Conservation (phyloP, 345 rosid species). For the Ceriops zippeliana region DNA sequence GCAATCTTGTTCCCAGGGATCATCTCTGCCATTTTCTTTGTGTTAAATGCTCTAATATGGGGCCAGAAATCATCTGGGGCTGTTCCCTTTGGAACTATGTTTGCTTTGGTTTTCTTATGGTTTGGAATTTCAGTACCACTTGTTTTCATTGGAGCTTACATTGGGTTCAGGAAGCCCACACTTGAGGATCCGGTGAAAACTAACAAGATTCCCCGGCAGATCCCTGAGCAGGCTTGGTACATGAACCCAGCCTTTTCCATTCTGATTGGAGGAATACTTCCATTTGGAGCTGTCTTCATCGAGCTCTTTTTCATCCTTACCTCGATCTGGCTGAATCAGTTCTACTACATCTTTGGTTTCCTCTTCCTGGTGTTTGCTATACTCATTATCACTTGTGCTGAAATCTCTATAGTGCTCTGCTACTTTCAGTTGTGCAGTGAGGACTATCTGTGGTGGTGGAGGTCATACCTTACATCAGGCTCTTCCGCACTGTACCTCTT, state of each 20-base stretch:
- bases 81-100: constrained; percentile 88
- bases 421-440: constrained; percentile 84
- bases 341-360: constrained; percentile 84
- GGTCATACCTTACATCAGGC: constrained; percentile 81
- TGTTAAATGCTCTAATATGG: constrained; percentile 72
- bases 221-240: constrained; percentile 86
- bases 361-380: constrained; percentile 67
- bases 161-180: constrained; percentile 71
- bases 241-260: constrained; percentile 76
- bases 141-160: constrained; percentile 58
- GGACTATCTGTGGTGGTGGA: constrained; percentile 90
- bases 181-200: constrained; percentile 77
- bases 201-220: constrained; percentile 75
- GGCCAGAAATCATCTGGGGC: constrained; percentile 86
- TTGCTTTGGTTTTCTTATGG: constrained; percentile 69
- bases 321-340: constrained; percentile 87
- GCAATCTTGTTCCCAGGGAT: constrained; percentile 70
- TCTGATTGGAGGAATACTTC: constrained; percentile 72
- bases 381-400: constrained; percentile 68
- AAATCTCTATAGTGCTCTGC: constrained; percentile 72
- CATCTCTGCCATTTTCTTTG: constrained; percentile 60
- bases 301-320: constrained; percentile 87
- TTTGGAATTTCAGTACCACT: constrained; percentile 78
- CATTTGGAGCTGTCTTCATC: constrained; percentile 79
- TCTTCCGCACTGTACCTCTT: constrained; percentile 71